A percentile compares a stretch with the other conserved stretches of the same genome.
Conservation (phyloP, 352 stramenopile genomes). For the Phytopythium mirpurense region DNA sequence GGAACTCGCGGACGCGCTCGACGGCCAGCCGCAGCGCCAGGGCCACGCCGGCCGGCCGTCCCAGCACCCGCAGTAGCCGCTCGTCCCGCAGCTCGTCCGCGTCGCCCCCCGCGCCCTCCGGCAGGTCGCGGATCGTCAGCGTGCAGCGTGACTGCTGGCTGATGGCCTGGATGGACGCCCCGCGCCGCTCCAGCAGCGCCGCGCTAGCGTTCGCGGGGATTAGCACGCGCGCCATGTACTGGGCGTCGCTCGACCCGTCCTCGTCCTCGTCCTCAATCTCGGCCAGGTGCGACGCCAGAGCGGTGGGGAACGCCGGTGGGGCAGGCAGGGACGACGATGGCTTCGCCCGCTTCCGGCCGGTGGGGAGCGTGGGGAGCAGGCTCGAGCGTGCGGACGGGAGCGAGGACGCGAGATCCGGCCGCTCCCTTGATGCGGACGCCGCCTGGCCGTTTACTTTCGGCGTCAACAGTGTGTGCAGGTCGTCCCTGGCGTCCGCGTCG, state of each 20-base stretch:
- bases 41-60: slow-evolving; percentile 50
- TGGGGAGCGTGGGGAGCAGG: background rate
- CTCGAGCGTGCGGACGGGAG: background rate
- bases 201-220: slow-evolving; percentile 46
- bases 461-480: background rate
- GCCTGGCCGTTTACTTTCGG: background rate
- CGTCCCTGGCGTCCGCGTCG: background rate
- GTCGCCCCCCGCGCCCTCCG: slow-evolving; percentile 3
- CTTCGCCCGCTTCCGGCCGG: background rate
- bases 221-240: slow-evolving; percentile 59
- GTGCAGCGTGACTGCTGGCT: slow-evolving; percentile 39
- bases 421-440: background rate
- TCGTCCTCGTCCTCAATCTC: slow-evolving; percentile 35
- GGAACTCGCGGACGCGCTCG: slow-evolving; percentile 42
- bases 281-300: background rate
- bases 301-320: background rate
- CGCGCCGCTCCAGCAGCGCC: slow-evolving; percentile 45
- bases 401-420: background rate
- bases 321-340: background rate
- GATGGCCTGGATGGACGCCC: slow-evolving; percentile 44
- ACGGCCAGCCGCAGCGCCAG: slow-evolving; percentile 60
- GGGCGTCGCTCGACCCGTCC: slow-evolving; percentile 48
- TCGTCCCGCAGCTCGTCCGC: slow-evolving; percentile 6
- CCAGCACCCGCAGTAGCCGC: slow-evolving; percentile 52
- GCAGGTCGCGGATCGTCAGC: slow-evolving; percentile 40